phyloP scores from a whole-genome alignment of 768 basidiomycete genomes.

The Stropharia rugosoannulata region DNA sequence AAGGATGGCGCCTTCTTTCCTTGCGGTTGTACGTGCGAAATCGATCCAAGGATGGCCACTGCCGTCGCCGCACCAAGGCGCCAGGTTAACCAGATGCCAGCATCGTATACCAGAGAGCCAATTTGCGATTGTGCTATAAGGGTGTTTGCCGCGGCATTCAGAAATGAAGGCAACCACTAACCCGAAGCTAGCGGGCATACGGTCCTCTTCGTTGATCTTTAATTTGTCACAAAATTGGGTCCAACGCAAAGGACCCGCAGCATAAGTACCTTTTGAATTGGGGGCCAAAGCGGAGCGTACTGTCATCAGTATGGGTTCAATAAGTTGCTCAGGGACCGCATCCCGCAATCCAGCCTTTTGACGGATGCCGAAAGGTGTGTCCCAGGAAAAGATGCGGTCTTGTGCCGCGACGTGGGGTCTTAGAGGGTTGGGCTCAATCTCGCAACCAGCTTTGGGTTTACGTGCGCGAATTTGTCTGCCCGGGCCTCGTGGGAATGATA shows the following conservation, averaged over 20 bases:
- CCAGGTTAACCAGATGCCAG: constrained; percentile 36
- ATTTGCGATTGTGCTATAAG: constrained; percentile 23
- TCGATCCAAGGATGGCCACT: constrained; percentile 17
- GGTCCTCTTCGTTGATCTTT: constrained; percentile 22
- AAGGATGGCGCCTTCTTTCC: constrained; percentile 19
- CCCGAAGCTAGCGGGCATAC: constrained; percentile 31
- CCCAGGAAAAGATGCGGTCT: constrained; percentile 4
- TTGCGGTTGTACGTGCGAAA: constrained; percentile 12
- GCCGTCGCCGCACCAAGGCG: constrained; percentile 32
- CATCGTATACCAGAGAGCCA: constrained; percentile 34
- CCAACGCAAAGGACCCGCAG: constrained; percentile 32
- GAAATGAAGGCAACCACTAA: constrained; percentile 28
- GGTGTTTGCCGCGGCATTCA: constrained; percentile 1
- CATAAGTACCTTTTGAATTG: constrained; percentile 23
- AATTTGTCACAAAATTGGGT: constrained; percentile 34
- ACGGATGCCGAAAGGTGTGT: constrained; percentile 8
- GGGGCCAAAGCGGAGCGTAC: too few relatives aligned
- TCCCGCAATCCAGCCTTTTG: too few relatives aligned
- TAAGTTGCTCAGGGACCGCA: too few relatives aligned
- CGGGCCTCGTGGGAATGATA: too few relatives aligned
- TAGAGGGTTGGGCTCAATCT: not conserved
- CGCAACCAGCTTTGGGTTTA: constrained; percentile 8
- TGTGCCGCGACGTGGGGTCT: constrained; percentile 12
- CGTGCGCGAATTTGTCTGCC: not conserved
- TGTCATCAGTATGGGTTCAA: not conserved